Conservation (phyloP, 1,284 basidiomycete genomes). For the Schizophyllum commune region DNA sequence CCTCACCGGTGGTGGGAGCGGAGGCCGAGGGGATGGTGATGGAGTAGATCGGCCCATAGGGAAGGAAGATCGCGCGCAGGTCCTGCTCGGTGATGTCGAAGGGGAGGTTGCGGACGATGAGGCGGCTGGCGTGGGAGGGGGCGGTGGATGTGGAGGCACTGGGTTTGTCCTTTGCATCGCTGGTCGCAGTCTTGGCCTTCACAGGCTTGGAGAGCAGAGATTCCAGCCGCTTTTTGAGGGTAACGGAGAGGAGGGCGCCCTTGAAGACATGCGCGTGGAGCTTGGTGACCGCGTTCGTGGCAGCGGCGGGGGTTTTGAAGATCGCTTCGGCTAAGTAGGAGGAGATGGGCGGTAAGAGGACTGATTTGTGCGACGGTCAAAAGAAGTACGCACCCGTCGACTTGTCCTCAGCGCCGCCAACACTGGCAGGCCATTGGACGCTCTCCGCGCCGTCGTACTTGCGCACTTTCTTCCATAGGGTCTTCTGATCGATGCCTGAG, state of each 20-base stretch:
- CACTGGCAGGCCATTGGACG: conserved; percentile 62
- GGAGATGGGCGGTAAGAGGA: not conserved
- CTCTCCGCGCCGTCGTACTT: conserved; percentile 69
- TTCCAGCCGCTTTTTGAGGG: conserved; percentile 73
- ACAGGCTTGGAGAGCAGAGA: conserved; percentile 53
- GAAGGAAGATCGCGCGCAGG: conserved; percentile 81
- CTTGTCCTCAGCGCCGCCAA: conserved; percentile 34
- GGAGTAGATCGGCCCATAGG: conserved; percentile 83
- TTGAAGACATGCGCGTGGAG: conserved; percentile 95
- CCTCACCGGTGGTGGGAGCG: conserved; percentile 16
- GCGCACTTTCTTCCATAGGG: conserved; percentile 84
- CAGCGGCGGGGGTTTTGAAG: conserved; percentile 67
- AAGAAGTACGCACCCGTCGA: conserved; percentile 18
- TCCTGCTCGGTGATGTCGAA: conserved; percentile 82
- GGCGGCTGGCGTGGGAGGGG: conserved; percentile 67
- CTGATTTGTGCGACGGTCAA: not conserved
- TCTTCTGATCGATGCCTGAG: conserved; percentile 28
- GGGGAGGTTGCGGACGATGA: conserved; percentile 91
- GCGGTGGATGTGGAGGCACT: conserved; percentile 18
- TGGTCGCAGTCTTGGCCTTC: too few species aligned
- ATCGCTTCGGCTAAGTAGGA: conserved; percentile 57
- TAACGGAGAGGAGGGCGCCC: conserved; percentile 79
- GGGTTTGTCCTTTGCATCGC: conserved; percentile 9
- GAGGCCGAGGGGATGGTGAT: conserved; percentile 67
- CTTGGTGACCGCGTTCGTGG: conserved; percentile 70